Percentiles rank a stretch among this genome's conserved stretches.
These are phyloP conservation scores for Parascedosporium putredinis DNA, from an alignment of 2,329 filamentous ascomycete genomes.

Conservation along the genomic window DNA sequence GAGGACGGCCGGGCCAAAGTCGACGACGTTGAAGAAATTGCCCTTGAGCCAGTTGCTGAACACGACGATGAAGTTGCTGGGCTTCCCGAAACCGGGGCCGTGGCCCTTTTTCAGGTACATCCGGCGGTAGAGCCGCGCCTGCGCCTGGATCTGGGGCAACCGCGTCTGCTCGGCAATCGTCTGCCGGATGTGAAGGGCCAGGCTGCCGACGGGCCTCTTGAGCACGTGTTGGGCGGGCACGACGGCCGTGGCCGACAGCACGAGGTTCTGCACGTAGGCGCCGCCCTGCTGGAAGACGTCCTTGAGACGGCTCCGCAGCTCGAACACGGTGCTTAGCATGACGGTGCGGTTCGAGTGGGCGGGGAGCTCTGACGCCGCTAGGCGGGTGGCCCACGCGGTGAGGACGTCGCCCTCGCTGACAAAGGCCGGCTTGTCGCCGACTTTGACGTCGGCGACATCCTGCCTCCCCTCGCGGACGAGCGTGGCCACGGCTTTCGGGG, in stretches of 20 bases:
- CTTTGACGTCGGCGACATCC: neutral
- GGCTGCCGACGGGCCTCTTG: neutral
- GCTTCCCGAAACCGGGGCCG: constrained; percentile 5
- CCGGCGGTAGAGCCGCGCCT: neutral
- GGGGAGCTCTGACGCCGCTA: neutral
- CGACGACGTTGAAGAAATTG: constrained; percentile 11
- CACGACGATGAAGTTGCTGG: constrained; percentile 6
- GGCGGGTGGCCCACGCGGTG: neutral
- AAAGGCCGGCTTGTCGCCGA: neutral
- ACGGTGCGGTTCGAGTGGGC: neutral
- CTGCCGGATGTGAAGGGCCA: neutral
- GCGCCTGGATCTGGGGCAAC: neutral
- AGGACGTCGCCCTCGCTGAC: constrained; percentile 2
- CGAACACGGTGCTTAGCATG: neutral
- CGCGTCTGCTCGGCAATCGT: neutral
- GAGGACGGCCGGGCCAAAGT: constrained; percentile 12
- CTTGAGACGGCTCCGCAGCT: neutral
- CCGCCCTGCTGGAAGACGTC: neutral
- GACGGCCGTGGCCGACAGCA: neutral
- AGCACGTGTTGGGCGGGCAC: neutral
- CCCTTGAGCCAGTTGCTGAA: constrained; percentile 13
- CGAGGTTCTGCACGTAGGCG: neutral
- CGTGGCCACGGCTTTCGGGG: neutral
- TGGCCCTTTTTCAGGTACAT: neutral
- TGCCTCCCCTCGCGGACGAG: neutral